Conservation (phyloP, 345 rosid species). For the Toxicodendron radicans region DNA sequence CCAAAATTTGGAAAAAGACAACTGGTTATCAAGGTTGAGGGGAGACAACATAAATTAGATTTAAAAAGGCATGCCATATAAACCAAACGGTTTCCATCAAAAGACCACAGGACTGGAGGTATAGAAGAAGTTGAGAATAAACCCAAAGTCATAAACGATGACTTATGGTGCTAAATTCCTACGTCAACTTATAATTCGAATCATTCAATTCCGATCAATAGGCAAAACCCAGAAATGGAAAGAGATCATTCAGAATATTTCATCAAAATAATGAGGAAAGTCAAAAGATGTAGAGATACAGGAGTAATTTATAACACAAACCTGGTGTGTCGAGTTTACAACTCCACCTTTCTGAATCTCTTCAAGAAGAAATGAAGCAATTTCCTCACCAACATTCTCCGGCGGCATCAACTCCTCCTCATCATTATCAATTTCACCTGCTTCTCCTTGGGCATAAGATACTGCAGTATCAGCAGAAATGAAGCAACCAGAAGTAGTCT, state of each 20-base stretch:
- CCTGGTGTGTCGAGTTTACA: slow-evolving; percentile 95
- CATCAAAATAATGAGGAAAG: background rate
- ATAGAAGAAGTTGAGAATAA: background rate
- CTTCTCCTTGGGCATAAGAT: slow-evolving; percentile 46
- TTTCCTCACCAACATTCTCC: slow-evolving; percentile 73
- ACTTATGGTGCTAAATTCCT: background rate
- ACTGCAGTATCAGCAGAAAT: slow-evolving; percentile 75
- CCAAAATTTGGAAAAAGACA: background rate
- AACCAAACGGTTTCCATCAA: background rate
- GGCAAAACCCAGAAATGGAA: background rate
- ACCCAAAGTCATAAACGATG: background rate
- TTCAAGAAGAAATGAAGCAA: slow-evolving; percentile 79
- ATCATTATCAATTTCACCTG: slow-evolving; percentile 53
- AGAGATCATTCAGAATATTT: background rate
- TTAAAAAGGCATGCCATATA: background rate
- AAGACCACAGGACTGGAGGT: background rate
- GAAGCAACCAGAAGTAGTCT: slow-evolving; percentile 84
- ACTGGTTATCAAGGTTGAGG: background rate
- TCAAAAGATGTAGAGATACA: background rate
- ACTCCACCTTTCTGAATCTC: slow-evolving; percentile 96
- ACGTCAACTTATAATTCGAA: background rate
- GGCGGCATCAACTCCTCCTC: slow-evolving; percentile 63
- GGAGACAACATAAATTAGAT: background rate
- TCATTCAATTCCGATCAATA: background rate
- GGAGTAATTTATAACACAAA: slow-evolving; percentile 25